phyloP scores from a whole-genome alignment of 208 protist species.

The Dictyostelium gargantuum region DNA sequence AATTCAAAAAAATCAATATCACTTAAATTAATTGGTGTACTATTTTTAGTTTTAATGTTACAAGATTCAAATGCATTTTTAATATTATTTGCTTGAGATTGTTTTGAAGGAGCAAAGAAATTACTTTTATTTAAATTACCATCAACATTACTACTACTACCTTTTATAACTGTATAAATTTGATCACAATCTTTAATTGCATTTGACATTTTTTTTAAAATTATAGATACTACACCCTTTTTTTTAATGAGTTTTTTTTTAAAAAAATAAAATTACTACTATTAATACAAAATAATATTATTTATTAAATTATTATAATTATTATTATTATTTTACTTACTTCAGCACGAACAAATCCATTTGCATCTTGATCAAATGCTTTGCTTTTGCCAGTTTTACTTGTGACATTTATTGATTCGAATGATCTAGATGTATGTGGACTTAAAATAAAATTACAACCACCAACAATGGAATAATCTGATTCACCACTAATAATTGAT shows the following conservation, averaged over 20 bases:
- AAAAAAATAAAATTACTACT: too few relatives aligned
- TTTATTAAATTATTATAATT: slow-evolving; percentile 74
- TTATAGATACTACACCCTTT: slow-evolving; percentile 76
- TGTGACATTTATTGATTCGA: slow-evolving; percentile 71
- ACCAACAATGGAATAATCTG: slow-evolving; percentile 62
- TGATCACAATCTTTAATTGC: background rate
- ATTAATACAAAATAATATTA: too few relatives aligned
- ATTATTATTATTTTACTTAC: slow-evolving; percentile 66
- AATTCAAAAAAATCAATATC: slow-evolving; percentile 80
- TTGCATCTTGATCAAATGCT: slow-evolving; percentile 84
- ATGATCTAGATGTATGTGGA: slow-evolving; percentile 44
- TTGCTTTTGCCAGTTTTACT: slow-evolving; percentile 79
- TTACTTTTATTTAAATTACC: background rate
- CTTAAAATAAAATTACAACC: slow-evolving; percentile 71
- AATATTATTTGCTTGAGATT: slow-evolving; percentile 23
- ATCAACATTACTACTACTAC: background rate
- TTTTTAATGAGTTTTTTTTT: too few relatives aligned
- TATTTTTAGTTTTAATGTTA: background rate
- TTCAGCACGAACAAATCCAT: slow-evolving; percentile 88
- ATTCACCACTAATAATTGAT: slow-evolving; percentile 74
- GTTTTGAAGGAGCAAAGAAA: background rate
- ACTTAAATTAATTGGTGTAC: too few relatives aligned
- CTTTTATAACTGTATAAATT: slow-evolving; percentile 34
- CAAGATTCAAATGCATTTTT: background rate
- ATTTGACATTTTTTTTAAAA: slow-evolving; percentile 68